Conservation (phyloP, 257 asterid species). For the Scutellaria baicalensis region DNA sequence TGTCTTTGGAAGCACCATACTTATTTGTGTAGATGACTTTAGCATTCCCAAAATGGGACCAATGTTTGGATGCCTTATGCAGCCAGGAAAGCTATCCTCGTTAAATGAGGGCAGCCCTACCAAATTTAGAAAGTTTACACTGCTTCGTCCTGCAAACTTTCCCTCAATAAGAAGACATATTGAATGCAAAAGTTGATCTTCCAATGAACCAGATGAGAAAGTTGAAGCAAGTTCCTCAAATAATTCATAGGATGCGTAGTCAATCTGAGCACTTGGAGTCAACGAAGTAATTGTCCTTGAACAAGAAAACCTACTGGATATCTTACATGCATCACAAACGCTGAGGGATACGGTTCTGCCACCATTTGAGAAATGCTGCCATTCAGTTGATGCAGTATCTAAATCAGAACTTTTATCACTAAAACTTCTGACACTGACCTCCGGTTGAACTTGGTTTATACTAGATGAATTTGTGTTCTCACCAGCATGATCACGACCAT, state of each 20-base stretch:
- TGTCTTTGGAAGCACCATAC: constrained; percentile 55
- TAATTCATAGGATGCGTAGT: constrained; percentile 40
- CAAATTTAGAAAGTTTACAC: constrained; percentile 62
- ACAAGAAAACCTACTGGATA: constrained; percentile 65
- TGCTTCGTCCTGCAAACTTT: constrained; percentile 48
- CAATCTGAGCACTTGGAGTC: constrained; percentile 62
- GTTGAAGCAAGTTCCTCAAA: constrained; percentile 53
- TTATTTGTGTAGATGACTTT: constrained; percentile 39
- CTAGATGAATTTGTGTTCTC: constrained; percentile 10
- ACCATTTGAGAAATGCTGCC: constrained; percentile 36
- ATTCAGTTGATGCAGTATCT: constrained; percentile 44
- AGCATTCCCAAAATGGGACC: constrained; percentile 76
- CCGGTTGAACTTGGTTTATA: constrained; percentile 29
- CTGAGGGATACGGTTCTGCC: constrained; percentile 34
- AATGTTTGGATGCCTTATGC: constrained; percentile 90
- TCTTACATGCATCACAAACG: constrained; percentile 51
- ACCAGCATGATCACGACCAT: constrained; percentile 12
- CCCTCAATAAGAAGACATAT: constrained; percentile 60
- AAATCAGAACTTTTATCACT: constrained; percentile 41
- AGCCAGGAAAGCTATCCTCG: constrained; percentile 70
- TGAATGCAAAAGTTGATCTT: constrained; percentile 62
- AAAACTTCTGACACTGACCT: constrained; percentile 50
- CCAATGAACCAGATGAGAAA: constrained; percentile 59
- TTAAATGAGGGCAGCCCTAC: constrained; percentile 68
- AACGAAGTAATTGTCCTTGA: constrained; percentile 74